Conservation (phyloP, 2,329 filamentous ascomycete species). For the Fusarium bulbicola region DNA sequence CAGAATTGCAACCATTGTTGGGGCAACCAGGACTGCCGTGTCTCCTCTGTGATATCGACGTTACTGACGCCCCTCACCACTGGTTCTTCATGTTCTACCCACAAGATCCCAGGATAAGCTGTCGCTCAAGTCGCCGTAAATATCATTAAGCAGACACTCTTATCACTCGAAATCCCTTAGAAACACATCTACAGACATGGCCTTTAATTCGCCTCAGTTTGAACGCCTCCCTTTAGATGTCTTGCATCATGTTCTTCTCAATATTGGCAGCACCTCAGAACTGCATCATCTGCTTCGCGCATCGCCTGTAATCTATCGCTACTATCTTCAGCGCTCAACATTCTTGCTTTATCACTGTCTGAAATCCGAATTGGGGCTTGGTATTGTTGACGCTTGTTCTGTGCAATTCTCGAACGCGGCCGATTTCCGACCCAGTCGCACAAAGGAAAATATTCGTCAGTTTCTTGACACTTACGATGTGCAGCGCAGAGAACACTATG, state of each 20-base stretch:
- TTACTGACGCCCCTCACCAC: background rate
- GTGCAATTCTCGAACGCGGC: background rate
- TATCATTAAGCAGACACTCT: accelerated
- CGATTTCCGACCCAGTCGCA: background rate
- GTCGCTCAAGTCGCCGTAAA: background rate
- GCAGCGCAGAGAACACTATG: background rate
- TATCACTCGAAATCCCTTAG: background rate
- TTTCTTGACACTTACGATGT: background rate
- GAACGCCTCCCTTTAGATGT: background rate
- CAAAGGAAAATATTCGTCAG: no score
- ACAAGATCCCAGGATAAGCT: background rate
- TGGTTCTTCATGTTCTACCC: background rate
- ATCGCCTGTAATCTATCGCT: background rate
- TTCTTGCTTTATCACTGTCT: background rate
- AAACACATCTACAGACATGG: accelerated
- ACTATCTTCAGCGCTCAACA: background rate
- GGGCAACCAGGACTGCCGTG: background rate
- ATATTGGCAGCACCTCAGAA: background rate
- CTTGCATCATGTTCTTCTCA: background rate
- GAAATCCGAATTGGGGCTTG: background rate
- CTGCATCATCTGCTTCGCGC: background rate
- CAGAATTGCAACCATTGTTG: background rate
- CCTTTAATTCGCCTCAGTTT: accelerated
- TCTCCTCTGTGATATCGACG: background rate
- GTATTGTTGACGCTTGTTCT: background rate